Percentiles rank a stretch among this genome's conserved stretches.
These are phyloP conservation scores for Arabidopsis thaliana DNA, from an alignment of 345 rosid species.

Conservation along the genomic window TAIR10.1 NC_003074.8:3117501-3118000, in stretches of 20 bases:
- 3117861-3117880: background rate
- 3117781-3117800: background rate
- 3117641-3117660: background rate
- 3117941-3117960: background rate
- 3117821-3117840: constrained; percentile 32
- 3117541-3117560: constrained; percentile 29
- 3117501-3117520: constrained; percentile 28
- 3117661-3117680: background rate
- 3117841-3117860: constrained; percentile 5
- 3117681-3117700: background rate
- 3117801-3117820: constrained; percentile 38
- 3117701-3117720: background rate
- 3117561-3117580: background rate
- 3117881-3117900: constrained; percentile 15
- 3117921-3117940: background rate
- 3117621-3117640: background rate
- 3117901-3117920: background rate
- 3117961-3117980: background rate
- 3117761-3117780: background rate
- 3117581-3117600: background rate
- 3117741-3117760: background rate
- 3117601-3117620: too few species aligned
- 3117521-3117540: constrained; percentile 34
- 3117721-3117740: too few species aligned
- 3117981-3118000: background rate